Evolutionary conservation across 805 yeast species (phyloP), one percentile per base, ranked within the genome.

Genomic region (Zygotorulaspora danielsina): DNA sequence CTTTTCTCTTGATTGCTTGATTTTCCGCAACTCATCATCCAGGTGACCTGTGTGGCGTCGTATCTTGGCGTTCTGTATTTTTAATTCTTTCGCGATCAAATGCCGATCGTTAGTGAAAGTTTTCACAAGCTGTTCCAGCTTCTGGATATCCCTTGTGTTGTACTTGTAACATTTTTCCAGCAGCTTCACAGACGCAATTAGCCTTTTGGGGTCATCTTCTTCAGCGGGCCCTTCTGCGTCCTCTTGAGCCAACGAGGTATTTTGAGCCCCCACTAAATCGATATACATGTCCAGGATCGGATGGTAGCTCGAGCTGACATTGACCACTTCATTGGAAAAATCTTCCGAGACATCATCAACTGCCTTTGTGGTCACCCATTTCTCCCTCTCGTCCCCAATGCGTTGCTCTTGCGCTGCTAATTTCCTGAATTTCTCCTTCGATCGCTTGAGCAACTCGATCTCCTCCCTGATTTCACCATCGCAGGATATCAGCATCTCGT

Each of bases 401-500:
- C 36, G 26, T 1, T 19, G 31, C 36, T 51, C 49, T n/a, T 34
- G 38, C 9, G 27, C 17, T 6, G 24, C 35, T 17, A 54, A 25
- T 12, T 42, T 41, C 6, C 29, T 30, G 11, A 58, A 35, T 32
- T 49, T 46, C 5, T 27, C 32, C 36, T 45, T 48, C 6, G 38
- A 21, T 22, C 38, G 35, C 15, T 34, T 32, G 15, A 55, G 33
- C 7, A 22, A 19, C 3, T 35, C 44, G 10, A 59, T 48, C 31
- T 53, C 54, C 13, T 34, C 47, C 29, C 42, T 51, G 10, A 59
- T 44, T 18, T 51, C 46, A 7, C 61, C 63, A 39, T 55, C 53
- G 33, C 45, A 46, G 2, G 55, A 44, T 2, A 52, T 50, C 10
- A 58, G 42, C 46, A 51, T 41, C 13, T 50, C 47, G 41, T 59